Evolutionary conservation across 306 rosid genomes (phyloP), one percentile per base, ranked within the genome.

Genomic region (Luffa acutangula): DNA sequence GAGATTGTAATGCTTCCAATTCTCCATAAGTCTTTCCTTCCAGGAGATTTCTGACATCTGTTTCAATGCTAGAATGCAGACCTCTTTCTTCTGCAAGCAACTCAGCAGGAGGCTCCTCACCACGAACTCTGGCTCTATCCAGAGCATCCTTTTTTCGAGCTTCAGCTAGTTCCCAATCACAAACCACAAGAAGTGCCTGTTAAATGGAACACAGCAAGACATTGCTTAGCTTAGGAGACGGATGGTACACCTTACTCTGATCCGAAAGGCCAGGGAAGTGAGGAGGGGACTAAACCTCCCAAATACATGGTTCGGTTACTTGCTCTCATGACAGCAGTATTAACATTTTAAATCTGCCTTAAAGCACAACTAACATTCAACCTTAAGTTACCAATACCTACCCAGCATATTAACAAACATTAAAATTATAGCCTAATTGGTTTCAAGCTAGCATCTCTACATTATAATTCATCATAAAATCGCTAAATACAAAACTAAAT

Each of bases 71-170:
- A 74, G 92, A 82, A 88, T 95, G 99, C 86, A 95, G 33, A 76
- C 99, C 99, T 86, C 99, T 93, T 85, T 93, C 97, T 88, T 95
- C 97, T 45, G 99, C 99, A 82, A 91, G 99, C 89, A 95, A 87
- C 87, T 93, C 97, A 25, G 93, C 90, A 49, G 97, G 97, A 70
- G 97, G 97, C 83, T 90, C 92, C 87, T 95, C 97, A 80, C 99
- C 99, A 49, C 97, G 96, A 67, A 95, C 99, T 89, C 93, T 88
- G 78, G 99, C 99, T 80, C 99, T 94, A 85, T 91, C 97, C 78
- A 93, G 78, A 34, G 93, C 97, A 84, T 95, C 99, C 83, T 90
- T 95, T 79, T 90, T 95, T 37, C 85, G 91, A 84, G 96, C 97
- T 89, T 91, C 99, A 82, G 93, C 92, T 80, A 95, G 89, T 79